phyloP scores from a whole-genome alignment of 768 basidiomycete genomes.

The Pleurotus tuber-regium region DNA sequence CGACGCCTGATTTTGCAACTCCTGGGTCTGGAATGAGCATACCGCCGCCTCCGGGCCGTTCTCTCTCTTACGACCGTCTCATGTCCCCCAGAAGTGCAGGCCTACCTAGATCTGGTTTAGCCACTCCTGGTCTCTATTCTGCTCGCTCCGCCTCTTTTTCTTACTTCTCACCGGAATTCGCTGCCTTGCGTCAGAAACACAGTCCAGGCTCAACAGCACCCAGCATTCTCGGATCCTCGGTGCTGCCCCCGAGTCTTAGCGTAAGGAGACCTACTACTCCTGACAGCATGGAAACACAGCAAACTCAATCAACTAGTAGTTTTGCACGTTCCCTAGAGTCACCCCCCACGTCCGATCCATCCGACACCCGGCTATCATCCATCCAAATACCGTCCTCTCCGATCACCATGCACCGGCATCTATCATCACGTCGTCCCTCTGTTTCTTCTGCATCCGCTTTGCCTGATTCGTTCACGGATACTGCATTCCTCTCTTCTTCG shows the following conservation, averaged over 20 bases:
- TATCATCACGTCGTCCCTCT: constrained; percentile 33
- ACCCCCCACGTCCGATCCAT: constrained; percentile 39
- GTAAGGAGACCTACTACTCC: constrained; percentile 40
- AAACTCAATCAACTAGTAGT: constrained; percentile 46
- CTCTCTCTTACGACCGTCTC: constrained; percentile 15
- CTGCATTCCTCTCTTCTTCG: constrained; percentile 12
- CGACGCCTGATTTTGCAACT: constrained; percentile 41
- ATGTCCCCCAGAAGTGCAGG: constrained; percentile 8
- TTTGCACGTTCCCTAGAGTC: constrained; percentile 43
- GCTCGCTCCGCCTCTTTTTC: constrained; percentile 1
- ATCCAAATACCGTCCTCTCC: constrained; percentile 16
- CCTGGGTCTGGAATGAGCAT: constrained; percentile 15
- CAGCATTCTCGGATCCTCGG: not conserved
- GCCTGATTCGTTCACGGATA: constrained; percentile 19
- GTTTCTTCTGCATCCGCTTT: constrained; percentile 29
- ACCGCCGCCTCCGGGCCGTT: constrained; percentile 18
- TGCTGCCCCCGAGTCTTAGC: not conserved
- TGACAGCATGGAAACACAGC: constrained; percentile 49
- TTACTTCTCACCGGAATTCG: constrained; percentile 6
- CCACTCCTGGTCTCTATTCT: constrained; percentile 16
- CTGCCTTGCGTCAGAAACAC: not conserved
- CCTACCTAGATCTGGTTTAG: constrained; percentile 20
- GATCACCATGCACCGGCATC: constrained; percentile 24
- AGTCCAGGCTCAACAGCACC: not conserved
- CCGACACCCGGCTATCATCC: constrained; percentile 15